Evolutionary conservation across 495 filamentous ascomycete genomes (phyloP), one percentile per base, ranked within the genome.

Genomic region (Podospora fimiseda): DNA sequence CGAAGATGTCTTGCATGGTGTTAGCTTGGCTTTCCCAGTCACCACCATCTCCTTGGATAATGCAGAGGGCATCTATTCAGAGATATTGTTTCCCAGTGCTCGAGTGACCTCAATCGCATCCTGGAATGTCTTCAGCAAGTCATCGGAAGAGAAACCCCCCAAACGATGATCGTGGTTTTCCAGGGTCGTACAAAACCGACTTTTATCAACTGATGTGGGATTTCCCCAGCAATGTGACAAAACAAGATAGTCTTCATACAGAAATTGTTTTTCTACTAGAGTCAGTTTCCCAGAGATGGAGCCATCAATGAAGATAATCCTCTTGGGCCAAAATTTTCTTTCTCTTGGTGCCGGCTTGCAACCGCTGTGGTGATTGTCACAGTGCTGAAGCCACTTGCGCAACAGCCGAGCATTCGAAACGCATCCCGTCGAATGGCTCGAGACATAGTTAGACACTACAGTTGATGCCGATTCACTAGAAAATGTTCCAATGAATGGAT

Each of bases 61-160:
- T 62, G 41, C 59, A 64, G 9, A 67, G 49, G 19, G 61, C 36
- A 38, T 67, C 64, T 41, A 67, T 53, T 62, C 60, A 67, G 5
- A 67, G 36, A 39, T 65, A 65, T 33, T 46, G 38, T 16, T 63
- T 51, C 23, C 33, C 18, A 63, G 43, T 16, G 45, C 56, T 45
- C 56, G 50, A 20, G 56, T 45, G 39, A 58, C 50, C 27, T 39
- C 23, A 15, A 58, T 41, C 23, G 56, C 56, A 48, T 59, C 51
- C 27, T 54, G 48, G 15, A 59, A 59, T n/a, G 46, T 59, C 51
- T 50, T 42, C 30, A 51, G 56, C 20, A 59, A 47, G 1, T 46
- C 14, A 14, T 43, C 20, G 59, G 51, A 48, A 38, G 36, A n/a
- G 48, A 53, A 15, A 47, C 62, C 42, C 2, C 18, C 20, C 45